Evolutionary conservation across 768 basidiomycete species (phyloP).

Genomic region (Cubamyces sp.): DNA sequence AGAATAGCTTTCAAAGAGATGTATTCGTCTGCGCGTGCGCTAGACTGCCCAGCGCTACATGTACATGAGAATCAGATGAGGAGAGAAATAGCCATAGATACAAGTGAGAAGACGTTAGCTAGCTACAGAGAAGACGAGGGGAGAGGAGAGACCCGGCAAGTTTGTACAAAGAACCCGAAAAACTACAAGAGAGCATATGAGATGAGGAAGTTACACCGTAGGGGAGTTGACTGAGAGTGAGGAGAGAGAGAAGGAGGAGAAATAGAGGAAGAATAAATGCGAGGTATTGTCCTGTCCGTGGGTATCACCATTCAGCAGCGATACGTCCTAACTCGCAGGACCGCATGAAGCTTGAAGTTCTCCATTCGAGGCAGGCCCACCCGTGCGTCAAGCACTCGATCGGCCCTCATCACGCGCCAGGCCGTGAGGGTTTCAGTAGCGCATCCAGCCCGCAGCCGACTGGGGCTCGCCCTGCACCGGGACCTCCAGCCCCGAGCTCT

Average conservation of each 20-base stretch:
- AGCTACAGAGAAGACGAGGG: background rate
- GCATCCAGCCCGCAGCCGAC: constrained; percentile 2
- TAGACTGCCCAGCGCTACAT: background rate
- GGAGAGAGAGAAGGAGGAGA: background rate
- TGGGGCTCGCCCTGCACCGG: constrained; percentile 8
- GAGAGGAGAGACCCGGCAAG: background rate
- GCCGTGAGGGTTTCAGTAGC: background rate
- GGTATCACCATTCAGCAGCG: constrained; percentile 8
- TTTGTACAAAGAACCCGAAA: constrained; percentile 1
- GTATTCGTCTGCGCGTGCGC: background rate
- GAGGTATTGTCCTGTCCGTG: constrained; percentile 17
- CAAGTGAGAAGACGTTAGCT: background rate
- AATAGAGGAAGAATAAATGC: constrained; percentile 2
- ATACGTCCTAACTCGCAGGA: constrained; percentile 7
- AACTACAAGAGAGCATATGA: constrained; percentile 3
- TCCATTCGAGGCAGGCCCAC: background rate
- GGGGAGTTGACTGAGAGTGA: background rate
- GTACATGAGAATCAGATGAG: background rate
- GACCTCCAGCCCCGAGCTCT: constrained; percentile 3
- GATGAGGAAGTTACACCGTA: constrained; percentile 1
- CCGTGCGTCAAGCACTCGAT: background rate
- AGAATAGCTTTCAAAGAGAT: background rate
- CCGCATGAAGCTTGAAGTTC: background rate
- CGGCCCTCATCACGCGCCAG: background rate
- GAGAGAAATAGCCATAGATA: background rate